Conservation (phyloP, 176 grass and related monocot genomes). For the Echinochloa phyllopogon region DNA sequence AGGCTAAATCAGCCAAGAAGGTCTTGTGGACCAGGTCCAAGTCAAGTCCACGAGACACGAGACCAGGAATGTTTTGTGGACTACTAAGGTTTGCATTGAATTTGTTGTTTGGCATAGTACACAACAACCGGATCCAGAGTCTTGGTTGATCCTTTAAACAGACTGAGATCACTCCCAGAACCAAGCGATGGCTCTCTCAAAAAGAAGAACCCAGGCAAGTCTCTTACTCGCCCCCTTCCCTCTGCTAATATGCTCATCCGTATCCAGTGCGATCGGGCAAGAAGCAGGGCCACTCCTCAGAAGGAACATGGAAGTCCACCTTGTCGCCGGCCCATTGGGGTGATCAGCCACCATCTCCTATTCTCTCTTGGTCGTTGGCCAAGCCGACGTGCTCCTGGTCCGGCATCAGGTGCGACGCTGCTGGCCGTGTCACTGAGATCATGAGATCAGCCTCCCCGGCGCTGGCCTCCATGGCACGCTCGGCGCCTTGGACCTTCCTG, state of each 20-base stretch:
- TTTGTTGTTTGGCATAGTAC: not conserved
- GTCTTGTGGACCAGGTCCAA: too few species aligned
- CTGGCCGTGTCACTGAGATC: slow-evolving; percentile 23
- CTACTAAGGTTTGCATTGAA: too few species aligned
- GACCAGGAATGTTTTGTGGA: too few species aligned
- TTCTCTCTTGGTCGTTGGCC: slow-evolving; percentile 49
- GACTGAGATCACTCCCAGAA: not conserved
- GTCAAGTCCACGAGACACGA: too few species aligned
- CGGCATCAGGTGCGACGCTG: slow-evolving; percentile 46
- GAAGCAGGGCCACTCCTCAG: slow-evolving; percentile 48
- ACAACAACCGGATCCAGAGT: not conserved
- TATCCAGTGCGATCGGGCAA: not conserved
- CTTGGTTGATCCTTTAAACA: not conserved
- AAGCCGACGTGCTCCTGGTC: slow-evolving; percentile 54
- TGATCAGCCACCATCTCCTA: not conserved
- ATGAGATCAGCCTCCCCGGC: slow-evolving; percentile 37
- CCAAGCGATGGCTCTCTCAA: not conserved
- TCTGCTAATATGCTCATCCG: not conserved
- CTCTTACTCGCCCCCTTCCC: not conserved
- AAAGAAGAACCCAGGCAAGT: not conserved
- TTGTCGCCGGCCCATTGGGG: not conserved
- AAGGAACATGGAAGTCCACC: slow-evolving; percentile 60
- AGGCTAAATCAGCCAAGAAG: too few species aligned
- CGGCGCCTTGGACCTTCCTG: slow-evolving; percentile 32
- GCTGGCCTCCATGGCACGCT: slow-evolving; percentile 44